A percentile compares a stretch with the other conserved stretches of the same genome.
These are phyloP conservation scores for Quercus glauca DNA, from an alignment of 306 rosid species.

Conservation along the genomic window DNA sequence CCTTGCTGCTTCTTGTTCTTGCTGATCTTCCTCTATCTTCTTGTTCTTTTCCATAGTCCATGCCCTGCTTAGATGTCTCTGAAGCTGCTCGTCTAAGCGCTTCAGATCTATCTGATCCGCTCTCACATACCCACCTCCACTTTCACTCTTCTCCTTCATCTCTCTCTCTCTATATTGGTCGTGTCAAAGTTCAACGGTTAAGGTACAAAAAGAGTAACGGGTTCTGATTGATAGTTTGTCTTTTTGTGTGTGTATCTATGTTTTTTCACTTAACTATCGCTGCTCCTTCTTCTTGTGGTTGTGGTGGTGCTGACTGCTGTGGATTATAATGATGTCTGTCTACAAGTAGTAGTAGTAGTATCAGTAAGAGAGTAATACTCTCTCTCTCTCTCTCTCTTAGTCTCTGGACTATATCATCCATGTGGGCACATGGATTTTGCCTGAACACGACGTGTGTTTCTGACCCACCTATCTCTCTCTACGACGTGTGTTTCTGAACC, in stretches of 20 bases:
- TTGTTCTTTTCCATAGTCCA: conserved; percentile 96
- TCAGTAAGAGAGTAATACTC: not conserved
- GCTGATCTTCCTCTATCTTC: conserved; percentile 45
- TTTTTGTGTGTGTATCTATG: not conserved
- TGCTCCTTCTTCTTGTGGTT: not conserved
- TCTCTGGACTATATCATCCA: conserved; percentile 39
- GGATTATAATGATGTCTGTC: conserved; percentile 37
- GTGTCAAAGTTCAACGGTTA: not conserved
- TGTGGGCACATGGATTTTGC: conserved; percentile 97
- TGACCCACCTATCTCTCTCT: conserved; percentile 38
- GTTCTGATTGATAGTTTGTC: conserved; percentile 1
- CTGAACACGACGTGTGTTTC: conserved; percentile 87
- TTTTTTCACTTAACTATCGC: not conserved
- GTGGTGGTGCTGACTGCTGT: not conserved
- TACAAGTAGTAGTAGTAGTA: conserved; percentile 16
- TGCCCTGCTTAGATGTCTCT: conserved; percentile 83
- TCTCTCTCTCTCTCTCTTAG: conserved; percentile 8
- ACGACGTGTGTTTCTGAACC: conserved; percentile 24
- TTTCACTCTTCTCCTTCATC: conserved; percentile 87
- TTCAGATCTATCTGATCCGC: conserved; percentile 99
- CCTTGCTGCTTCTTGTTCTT: conserved; percentile 23
- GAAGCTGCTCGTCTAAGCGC: conserved; percentile 96
- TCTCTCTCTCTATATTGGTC: not conserved
- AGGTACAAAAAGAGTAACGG: not conserved
- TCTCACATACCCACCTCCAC: conserved; percentile 80